phyloP scores from a whole-genome alignment of 306 rosid species.

The Carpinus fangiana region DNA sequence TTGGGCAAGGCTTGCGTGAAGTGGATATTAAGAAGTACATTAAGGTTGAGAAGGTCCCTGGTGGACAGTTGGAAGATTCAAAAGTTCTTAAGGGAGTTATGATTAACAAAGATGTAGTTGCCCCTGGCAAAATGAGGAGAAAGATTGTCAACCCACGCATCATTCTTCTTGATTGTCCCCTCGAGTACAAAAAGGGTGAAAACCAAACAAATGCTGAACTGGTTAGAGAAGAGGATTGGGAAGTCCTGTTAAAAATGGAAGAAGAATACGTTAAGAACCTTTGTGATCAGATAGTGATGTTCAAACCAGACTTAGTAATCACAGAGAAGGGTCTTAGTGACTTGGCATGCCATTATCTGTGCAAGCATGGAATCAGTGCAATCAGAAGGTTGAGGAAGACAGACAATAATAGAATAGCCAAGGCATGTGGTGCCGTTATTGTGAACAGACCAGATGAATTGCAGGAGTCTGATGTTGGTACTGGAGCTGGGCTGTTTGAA shows the following conservation, averaged over 20 bases:
- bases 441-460: conserved; percentile 92
- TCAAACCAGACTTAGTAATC: conserved; percentile 85
- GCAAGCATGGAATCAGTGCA: conserved; percentile 86
- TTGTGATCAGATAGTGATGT: conserved; percentile 81
- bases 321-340: conserved; percentile 98
- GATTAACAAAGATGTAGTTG: conserved; percentile 89
- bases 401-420: conserved; percentile 88
- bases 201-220: conserved; percentile 95
- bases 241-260: conserved; percentile 75
- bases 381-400: conserved; percentile 91
- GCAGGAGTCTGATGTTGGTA: conserved; percentile 92
- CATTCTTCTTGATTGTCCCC: conserved; percentile 86
- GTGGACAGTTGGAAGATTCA: conserved; percentile 90
- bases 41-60: conserved; percentile 93
- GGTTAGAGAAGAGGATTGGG: conserved; percentile 94
- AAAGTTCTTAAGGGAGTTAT: conserved; percentile 85
- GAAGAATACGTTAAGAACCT: conserved; percentile 87
- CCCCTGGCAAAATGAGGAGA: conserved; percentile 96
- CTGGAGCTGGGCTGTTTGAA: conserved; percentile 93
- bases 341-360: conserved; percentile 88
- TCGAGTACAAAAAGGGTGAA: conserved; percentile 93
- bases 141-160: conserved; percentile 88
- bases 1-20: conserved; percentile 88
- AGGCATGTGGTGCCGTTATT: conserved; percentile 93
- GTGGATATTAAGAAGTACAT: conserved; percentile 93